Evolutionary conservation across 805 yeast genomes (phyloP).

Genomic region (Lipomyces chichibuensis): DNA sequence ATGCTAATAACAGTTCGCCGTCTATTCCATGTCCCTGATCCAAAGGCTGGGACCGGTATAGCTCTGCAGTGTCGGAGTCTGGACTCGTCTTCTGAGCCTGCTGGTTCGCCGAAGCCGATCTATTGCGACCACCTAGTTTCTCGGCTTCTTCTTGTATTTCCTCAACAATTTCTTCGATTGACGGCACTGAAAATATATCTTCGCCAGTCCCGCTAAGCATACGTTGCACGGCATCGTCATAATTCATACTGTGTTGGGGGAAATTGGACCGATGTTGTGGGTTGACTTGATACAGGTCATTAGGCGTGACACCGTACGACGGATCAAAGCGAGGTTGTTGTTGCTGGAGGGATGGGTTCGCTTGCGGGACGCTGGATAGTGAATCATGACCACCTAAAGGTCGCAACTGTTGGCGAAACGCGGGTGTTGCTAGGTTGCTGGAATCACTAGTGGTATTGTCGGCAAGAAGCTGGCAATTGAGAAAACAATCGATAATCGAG

Average conservation of each 20-base stretch:
- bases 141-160: constrained; percentile 31
- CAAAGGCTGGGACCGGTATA: neutral
- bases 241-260: neutral
- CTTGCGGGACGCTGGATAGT: neutral
- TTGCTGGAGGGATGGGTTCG: neutral
- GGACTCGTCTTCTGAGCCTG: neutral
- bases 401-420: constrained; percentile 11
- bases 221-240: neutral
- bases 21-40: neutral
- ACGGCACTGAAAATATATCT: constrained; percentile 16
- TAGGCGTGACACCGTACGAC: constrained; percentile 1
- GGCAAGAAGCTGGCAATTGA: constrained; percentile 5
- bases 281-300: constrained; percentile 1
- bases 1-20: neutral
- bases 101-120: neutral
- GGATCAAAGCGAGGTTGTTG: neutral
- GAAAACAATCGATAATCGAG: constrained; percentile 20
- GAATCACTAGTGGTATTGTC: neutral
- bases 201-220: constrained; percentile 7
- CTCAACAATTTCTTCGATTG: constrained; percentile 29
- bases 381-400: neutral
- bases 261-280: neutral
- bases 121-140: constrained; percentile 2
- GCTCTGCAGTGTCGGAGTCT: neutral
- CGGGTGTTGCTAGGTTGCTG: neutral